Evolutionary conservation across 192 early-diverging fungal species (phyloP).

Genomic region (Backusella westeae): DNA sequence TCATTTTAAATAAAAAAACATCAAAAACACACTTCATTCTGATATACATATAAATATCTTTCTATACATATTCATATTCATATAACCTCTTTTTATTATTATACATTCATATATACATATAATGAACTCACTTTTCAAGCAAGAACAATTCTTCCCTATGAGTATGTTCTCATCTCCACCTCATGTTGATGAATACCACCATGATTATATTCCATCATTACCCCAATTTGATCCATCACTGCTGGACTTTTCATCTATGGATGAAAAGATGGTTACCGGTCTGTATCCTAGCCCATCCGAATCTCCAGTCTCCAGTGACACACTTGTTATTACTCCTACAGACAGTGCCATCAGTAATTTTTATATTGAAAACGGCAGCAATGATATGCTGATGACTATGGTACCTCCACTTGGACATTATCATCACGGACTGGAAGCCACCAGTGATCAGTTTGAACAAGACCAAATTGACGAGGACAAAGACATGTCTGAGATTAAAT

Average conservation of each 20-base stretch:
- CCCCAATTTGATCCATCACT: not conserved
- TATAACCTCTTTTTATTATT: not conserved
- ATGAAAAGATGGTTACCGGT: not conserved
- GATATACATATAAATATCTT: not conserved
- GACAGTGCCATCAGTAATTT: not conserved
- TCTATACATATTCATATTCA: not conserved
- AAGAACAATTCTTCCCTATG: not conserved
- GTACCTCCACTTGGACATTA: constrained; percentile 7
- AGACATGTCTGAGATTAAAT: not conserved
- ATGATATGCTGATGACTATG: constrained; percentile 1
- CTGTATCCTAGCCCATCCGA: constrained; percentile 16
- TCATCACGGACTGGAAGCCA: not conserved
- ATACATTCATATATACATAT: not conserved
- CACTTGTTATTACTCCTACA: not conserved
- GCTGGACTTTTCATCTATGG: not conserved
- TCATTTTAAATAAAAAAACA: not conserved
- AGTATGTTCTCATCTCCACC: not conserved
- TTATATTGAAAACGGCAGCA: not conserved
- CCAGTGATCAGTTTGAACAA: not conserved
- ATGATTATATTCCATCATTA: constrained; percentile 13
- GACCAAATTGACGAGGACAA: not conserved
- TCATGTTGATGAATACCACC: not conserved
- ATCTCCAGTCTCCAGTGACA: constrained; percentile 12
- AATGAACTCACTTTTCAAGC: not conserved
- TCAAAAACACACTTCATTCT: not conserved